phyloP scores from a whole-genome alignment of 2,329 filamentous ascomycete genomes.

The Lomentospora prolificans region DNA sequence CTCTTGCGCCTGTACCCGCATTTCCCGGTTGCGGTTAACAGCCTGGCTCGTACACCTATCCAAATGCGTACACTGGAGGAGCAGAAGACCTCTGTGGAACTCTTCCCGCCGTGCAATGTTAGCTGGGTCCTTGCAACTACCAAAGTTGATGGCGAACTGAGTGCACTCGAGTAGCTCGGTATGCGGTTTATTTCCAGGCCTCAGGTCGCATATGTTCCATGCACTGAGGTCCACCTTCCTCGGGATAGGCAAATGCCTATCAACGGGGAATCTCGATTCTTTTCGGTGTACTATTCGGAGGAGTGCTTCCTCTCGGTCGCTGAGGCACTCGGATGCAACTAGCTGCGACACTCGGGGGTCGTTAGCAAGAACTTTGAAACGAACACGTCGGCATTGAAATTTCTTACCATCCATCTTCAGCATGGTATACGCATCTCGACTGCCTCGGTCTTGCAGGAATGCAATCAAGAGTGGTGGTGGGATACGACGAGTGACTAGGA shows the following conservation, averaged over 20 bases:
- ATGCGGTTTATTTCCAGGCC: not conserved
- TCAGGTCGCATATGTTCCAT: not conserved
- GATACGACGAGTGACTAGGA: not conserved
- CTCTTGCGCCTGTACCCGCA: not conserved
- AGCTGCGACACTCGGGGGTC: not conserved
- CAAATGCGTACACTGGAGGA: not conserved
- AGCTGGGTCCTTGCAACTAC: not conserved
- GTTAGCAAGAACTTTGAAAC: too few relatives aligned
- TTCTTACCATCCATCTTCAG: not conserved
- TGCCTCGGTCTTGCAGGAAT: not conserved
- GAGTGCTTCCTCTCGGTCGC: not conserved
- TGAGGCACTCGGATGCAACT: not conserved
- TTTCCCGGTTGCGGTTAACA: not conserved
- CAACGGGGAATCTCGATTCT: not conserved
- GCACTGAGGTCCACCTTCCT: not conserved
- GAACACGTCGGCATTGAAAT: too few relatives aligned
- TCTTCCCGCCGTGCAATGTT: not conserved
- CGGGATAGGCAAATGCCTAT: not conserved
- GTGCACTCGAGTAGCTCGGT: not conserved
- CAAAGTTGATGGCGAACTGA: not conserved
- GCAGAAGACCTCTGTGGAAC: not conserved
- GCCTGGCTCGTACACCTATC: not conserved
- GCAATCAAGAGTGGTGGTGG: not conserved
- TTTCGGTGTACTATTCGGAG: not conserved
- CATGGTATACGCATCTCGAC: not conserved